A percentile compares a stretch with the other conserved stretches of the same genome.
Conservation (phyloP, 805 yeast genomes). For the baker's yeast (Saccharomyces cerevisiae) region DNA sequence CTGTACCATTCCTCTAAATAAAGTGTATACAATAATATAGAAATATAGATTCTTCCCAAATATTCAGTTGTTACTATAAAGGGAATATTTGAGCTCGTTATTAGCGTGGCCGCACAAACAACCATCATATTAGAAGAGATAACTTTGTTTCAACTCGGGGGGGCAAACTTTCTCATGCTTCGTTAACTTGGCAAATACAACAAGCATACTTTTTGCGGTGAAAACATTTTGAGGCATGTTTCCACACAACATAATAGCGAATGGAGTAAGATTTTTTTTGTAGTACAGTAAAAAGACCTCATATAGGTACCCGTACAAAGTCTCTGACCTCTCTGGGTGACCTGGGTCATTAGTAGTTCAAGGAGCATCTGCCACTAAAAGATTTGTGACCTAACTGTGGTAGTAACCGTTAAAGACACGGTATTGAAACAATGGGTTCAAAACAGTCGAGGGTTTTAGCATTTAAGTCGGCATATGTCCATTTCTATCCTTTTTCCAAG, state of each 20-base stretch:
- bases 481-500: background rate
- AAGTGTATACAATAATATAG: too few relatives aligned
- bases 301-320: conserved; percentile 4
- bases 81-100: conserved; percentile 1
- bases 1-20: background rate
- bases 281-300: conserved; percentile 2
- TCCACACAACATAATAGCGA: conserved; percentile 6
- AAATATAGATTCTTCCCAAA: background rate
- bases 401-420: conserved; percentile 5
- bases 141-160: conserved; percentile 1
- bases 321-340: background rate
- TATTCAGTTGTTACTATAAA: background rate
- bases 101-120: conserved; percentile 6
- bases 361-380: conserved; percentile 1
- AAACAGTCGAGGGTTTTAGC: background rate
- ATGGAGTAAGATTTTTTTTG: conserved; percentile 3
- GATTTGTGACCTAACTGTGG: conserved; percentile 2
- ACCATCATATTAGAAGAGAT: conserved; percentile 5
- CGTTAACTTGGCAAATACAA: conserved; percentile 2
- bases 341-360: conserved; percentile 1
- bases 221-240: conserved; percentile 5
- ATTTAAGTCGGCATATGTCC: background rate
- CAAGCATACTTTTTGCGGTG: conserved; percentile 3
- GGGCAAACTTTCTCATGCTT: conserved; percentile 2
- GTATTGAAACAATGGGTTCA: background rate